A percentile compares a stretch with the other conserved stretches of the same genome.
These are phyloP conservation scores for Aspergillus conjunctus DNA, from an alignment of 495 filamentous ascomycete genomes.

Conservation along the genomic window DNA sequence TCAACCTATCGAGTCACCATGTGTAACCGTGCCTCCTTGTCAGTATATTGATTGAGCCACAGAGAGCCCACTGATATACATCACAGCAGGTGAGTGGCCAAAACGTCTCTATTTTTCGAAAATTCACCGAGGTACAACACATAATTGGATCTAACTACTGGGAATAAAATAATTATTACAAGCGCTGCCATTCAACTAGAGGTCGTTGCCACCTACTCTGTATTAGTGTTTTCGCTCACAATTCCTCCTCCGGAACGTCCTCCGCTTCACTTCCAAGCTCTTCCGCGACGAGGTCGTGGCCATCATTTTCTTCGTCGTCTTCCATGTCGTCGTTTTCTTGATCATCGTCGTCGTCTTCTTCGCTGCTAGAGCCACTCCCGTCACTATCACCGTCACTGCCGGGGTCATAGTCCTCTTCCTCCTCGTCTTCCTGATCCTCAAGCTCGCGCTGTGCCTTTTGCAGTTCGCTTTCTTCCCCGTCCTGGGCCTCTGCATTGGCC, in stretches of 20 bases:
- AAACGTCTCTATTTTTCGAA: not conserved
- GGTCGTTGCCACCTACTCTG: constrained; percentile 1
- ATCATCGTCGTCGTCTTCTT: constrained; percentile 56
- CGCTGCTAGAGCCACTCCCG: constrained; percentile 60
- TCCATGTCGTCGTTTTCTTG: constrained; percentile 44
- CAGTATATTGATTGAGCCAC: not conserved
- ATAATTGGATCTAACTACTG: not conserved
- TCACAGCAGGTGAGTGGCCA: not conserved
- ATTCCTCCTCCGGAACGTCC: constrained; percentile 35
- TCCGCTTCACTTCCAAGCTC: constrained; percentile 49
- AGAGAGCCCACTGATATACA: not conserved
- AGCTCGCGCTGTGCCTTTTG: constrained; percentile 70
- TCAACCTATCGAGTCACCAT: not conserved
- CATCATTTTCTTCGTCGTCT: constrained; percentile 54
- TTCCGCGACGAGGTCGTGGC: constrained; percentile 39
- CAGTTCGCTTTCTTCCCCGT: constrained; percentile 56
- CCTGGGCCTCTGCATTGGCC: constrained; percentile 31
- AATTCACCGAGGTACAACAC: not conserved
- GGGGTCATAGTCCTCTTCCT: constrained; percentile 88
- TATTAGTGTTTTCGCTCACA: constrained; percentile 15
- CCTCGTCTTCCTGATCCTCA: constrained; percentile 71
- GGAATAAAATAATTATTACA: not conserved
- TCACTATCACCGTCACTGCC: constrained; percentile 75
- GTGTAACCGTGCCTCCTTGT: not conserved
- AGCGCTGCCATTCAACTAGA: not conserved